Conservation (phyloP, 768 basidiomycete species). For the Naganishia antarctica region DNA sequence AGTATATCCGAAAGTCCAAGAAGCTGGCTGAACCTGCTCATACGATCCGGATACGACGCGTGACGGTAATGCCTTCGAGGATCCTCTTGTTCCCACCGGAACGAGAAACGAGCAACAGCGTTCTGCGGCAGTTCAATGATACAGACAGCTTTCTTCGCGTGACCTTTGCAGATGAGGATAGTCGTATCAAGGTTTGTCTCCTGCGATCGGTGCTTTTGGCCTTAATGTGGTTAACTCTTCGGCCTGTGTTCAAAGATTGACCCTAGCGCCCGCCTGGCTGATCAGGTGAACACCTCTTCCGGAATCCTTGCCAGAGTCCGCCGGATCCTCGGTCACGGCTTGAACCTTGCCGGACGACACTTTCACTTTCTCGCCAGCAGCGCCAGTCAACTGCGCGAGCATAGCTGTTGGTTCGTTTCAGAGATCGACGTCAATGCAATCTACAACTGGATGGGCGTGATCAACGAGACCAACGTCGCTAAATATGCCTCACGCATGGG, state of each 20-base stretch:
- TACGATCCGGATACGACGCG: neutral
- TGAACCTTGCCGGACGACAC: conserved; percentile 38
- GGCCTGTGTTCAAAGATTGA: conserved; percentile 31
- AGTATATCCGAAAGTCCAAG: neutral
- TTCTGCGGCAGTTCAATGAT: conserved; percentile 38
- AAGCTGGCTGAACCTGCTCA: neutral
- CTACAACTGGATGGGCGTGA: conserved; percentile 43
- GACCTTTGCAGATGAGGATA: conserved; percentile 46
- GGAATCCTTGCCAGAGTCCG: conserved; percentile 44
- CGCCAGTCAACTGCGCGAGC: conserved; percentile 45
- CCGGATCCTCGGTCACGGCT: conserved; percentile 40
- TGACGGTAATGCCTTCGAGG: conserved; percentile 41
- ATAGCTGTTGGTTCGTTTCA: conserved; percentile 47
- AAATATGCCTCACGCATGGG: conserved; percentile 18
- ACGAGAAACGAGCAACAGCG: conserved; percentile 45
- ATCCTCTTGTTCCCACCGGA: conserved; percentile 42
- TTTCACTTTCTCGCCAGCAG: conserved; percentile 45
- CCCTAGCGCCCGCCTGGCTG: conserved; percentile 35
- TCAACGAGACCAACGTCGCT: conserved; percentile 35
- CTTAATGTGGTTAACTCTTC: neutral
- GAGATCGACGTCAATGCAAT: conserved; percentile 24
- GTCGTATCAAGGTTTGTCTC: conserved; percentile 37
- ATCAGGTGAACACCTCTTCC: conserved; percentile 30
- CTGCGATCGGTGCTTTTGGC: too few species aligned
- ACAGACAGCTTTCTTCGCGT: conserved; percentile 42